Evolutionary conservation across 1,284 basidiomycete species (phyloP).

Genomic region (Cutaneotrichosporon sp.): DNA sequence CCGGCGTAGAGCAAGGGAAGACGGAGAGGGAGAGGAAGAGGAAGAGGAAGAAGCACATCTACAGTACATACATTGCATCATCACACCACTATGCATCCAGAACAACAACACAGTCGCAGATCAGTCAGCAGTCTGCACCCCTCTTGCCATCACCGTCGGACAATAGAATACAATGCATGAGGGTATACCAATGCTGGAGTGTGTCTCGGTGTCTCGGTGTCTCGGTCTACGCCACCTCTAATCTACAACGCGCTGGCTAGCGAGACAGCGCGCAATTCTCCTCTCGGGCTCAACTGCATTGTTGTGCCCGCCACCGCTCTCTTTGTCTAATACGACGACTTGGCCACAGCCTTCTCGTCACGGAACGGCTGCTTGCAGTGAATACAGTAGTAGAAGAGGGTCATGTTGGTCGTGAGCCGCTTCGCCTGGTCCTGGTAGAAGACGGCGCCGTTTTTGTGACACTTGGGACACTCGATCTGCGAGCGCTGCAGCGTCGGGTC

Average conservation of each 20-base stretch:
- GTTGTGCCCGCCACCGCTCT: neutral
- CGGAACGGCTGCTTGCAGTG: slow-evolving; percentile 75
- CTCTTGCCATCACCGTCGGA: neutral
- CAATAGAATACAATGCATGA: slow-evolving; percentile 8
- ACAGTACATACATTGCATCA: slow-evolving; percentile 6
- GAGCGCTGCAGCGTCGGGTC: slow-evolving; percentile 75
- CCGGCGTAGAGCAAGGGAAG: slow-evolving; percentile 8
- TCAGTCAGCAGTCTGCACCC: neutral
- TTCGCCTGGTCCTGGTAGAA: slow-evolving; percentile 94
- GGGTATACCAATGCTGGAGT: slow-evolving; percentile 7
- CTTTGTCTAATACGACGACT: neutral
- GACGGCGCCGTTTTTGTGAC: slow-evolving; percentile 63
- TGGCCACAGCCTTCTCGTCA: slow-evolving; percentile 58
- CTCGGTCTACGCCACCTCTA: neutral
- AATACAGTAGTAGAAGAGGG: slow-evolving; percentile 87
- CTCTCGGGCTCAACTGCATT: neutral
- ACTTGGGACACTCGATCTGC: slow-evolving; percentile 53
- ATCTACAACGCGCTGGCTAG: neutral
- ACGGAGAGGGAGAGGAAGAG: too few species aligned
- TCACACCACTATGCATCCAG: slow-evolving; percentile 2
- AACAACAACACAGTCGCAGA: neutral
- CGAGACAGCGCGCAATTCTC: too few species aligned
- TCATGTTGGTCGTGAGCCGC: slow-evolving; percentile 75
- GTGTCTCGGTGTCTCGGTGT: neutral
- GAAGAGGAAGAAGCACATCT: neutral